phyloP scores from a whole-genome alignment of 2,329 filamentous ascomycete genomes.

The Gnomoniopsis smithogilvyi region DNA sequence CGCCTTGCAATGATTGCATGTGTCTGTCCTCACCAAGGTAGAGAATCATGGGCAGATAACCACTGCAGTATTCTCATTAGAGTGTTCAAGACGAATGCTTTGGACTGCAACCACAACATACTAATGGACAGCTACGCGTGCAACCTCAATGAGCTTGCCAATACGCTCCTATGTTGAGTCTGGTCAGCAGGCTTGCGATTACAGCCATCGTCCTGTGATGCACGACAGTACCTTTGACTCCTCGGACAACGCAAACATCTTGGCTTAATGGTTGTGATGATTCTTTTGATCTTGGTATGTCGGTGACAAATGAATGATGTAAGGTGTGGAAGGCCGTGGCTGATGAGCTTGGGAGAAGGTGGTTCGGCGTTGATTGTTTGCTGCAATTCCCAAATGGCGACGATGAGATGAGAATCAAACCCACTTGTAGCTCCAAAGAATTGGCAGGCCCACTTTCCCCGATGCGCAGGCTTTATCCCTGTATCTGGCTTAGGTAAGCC shows the following conservation, averaged over 20 bases:
- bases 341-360: not conserved
- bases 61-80: slow-evolving; percentile 54
- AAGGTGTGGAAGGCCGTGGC: not conserved
- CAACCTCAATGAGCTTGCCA: slow-evolving; percentile 91
- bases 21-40: slow-evolving; percentile 68
- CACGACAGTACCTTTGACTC: slow-evolving; percentile 77
- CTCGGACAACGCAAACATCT: slow-evolving; percentile 75
- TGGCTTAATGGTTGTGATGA: slow-evolving; percentile 22
- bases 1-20: slow-evolving; percentile 5
- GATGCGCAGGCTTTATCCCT: too few relatives aligned
- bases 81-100: not conserved
- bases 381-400: slow-evolving; percentile 15
- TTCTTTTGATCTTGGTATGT: not conserved
- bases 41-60: slow-evolving; percentile 93
- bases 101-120: slow-evolving; percentile 43
- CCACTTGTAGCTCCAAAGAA: not conserved
- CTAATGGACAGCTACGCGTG: slow-evolving; percentile 94
- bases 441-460: not conserved
- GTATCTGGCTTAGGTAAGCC: not conserved
- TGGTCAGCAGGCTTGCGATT: not conserved
- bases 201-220: not conserved
- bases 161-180: slow-evolving; percentile 77
- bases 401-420: not conserved
- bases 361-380: not conserved
- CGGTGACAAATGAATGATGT: not conserved